Evolutionary conservation across 176 grass and related monocot genomes (phyloP).

Genomic region (Typha latifolia): DNA sequence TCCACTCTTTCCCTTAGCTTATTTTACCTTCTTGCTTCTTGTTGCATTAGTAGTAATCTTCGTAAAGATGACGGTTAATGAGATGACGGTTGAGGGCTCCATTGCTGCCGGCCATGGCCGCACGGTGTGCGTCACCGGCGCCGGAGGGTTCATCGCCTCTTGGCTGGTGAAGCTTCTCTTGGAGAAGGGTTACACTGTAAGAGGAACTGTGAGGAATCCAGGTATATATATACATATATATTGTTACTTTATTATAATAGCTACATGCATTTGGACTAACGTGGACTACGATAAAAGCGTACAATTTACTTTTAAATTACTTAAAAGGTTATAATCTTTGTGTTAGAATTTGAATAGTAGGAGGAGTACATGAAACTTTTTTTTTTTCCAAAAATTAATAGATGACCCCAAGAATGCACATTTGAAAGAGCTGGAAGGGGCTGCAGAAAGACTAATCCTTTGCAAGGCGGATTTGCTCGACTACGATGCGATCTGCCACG

Average conservation of each 20-base stretch:
- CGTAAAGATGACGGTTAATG: too few species aligned
- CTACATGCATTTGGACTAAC: neutral
- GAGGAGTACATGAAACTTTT: neutral
- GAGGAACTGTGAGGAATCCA: conserved; percentile 87
- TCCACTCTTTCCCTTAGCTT: too few species aligned
- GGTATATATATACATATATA: conserved; percentile 16
- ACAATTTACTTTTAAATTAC: too few species aligned
- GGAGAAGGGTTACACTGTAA: conserved; percentile 78
- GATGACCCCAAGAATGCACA: conserved; percentile 90
- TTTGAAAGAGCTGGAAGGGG: conserved; percentile 63
- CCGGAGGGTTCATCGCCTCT: conserved; percentile 77
- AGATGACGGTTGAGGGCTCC: too few species aligned
- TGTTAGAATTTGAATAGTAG: neutral
- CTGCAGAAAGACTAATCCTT: conserved; percentile 61
- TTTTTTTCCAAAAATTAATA: neutral
- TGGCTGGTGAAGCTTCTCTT: conserved; percentile 86
- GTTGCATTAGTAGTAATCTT: too few species aligned
- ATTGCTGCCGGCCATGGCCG: conserved; percentile 22
- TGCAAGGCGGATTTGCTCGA: conserved; percentile 96
- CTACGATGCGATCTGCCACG: conserved; percentile 57
- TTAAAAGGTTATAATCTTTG: too few species aligned
- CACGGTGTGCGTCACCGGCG: conserved; percentile 84
- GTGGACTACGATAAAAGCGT: too few species aligned
- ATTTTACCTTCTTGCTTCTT: too few species aligned
- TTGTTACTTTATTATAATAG: neutral